phyloP scores from a whole-genome alignment of 2,329 filamentous ascomycete species.

The Trichoderma oligosporum region DNA sequence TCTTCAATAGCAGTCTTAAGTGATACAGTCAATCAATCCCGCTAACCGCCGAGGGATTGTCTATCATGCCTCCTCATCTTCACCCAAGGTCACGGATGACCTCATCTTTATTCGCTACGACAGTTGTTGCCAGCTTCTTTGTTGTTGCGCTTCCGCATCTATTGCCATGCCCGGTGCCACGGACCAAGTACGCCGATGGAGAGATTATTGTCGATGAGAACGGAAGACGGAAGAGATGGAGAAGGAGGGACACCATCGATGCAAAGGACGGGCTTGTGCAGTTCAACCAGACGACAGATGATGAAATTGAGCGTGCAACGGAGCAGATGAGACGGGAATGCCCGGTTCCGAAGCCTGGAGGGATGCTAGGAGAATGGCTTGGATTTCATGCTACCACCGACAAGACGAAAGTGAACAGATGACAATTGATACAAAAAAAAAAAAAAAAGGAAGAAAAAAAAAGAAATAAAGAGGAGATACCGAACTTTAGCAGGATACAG shows the following conservation, averaged over 20 bases:
- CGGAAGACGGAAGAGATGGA: conserved; percentile 44
- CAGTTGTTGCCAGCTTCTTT: conserved; percentile 81
- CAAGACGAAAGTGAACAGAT: conserved; percentile 27
- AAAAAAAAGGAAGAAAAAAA: not conserved
- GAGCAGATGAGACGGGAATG: conserved; percentile 66
- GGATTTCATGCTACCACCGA: conserved; percentile 53
- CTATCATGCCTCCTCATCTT: conserved; percentile 74
- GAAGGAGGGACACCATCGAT: conserved; percentile 37
- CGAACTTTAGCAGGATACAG: not conserved
- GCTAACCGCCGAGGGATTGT: conserved; percentile 15
- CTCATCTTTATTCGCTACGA: conserved; percentile 91
- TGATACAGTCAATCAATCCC: conserved; percentile 2
- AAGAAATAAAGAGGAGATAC: not conserved
- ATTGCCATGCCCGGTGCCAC: conserved; percentile 83
- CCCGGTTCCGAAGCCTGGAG: conserved; percentile 85
- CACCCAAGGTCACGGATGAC: conserved; percentile 93
- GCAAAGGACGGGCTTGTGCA: conserved; percentile 47
- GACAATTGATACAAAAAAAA: conserved; percentile 20
- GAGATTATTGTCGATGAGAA: conserved; percentile 46
- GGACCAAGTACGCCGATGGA: conserved; percentile 70
- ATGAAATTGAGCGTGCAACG: conserved; percentile 34
- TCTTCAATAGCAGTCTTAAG: not conserved
- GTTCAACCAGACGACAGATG: conserved; percentile 40
- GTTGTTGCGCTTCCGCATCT: conserved; percentile 88
- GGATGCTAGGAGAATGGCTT: conserved; percentile 69